phyloP scores from a whole-genome alignment of 2,329 filamentous ascomycete genomes.

The Pochonia chlamydosporia region DNA sequence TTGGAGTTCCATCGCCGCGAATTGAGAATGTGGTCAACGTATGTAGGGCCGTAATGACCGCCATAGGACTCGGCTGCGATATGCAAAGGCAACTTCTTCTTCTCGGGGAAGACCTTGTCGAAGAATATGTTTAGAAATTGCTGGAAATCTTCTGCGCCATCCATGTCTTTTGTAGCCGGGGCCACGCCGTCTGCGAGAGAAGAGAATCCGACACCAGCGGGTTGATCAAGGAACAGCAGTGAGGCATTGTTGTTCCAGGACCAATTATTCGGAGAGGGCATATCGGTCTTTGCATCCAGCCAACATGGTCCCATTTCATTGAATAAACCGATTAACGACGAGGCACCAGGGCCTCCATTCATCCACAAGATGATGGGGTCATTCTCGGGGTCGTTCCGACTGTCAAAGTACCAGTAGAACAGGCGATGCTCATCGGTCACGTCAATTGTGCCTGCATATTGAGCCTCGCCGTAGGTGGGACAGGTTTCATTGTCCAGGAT shows the following conservation, averaged over 20 bases:
- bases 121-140: slow-evolving; percentile 42
- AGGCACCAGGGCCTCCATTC: slow-evolving; percentile 18
- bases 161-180: slow-evolving; percentile 31
- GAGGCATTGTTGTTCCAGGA: slow-evolving; percentile 18
- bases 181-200: slow-evolving; percentile 22
- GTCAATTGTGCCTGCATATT: slow-evolving; percentile 16
- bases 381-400: slow-evolving; percentile 16
- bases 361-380: slow-evolving; percentile 43
- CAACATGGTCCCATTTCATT: slow-evolving; percentile 13
- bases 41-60: slow-evolving; percentile 31
- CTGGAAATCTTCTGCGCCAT: slow-evolving; percentile 41
- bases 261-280: slow-evolving; percentile 10
- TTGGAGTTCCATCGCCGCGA: slow-evolving; percentile 7
- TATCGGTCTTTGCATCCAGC: slow-evolving; percentile 5
- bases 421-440: slow-evolving; percentile 12
- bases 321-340: slow-evolving; percentile 12
- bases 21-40: slow-evolving; percentile 12
- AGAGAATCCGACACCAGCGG: slow-evolving; percentile 55
- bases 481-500: slow-evolving; percentile 10
- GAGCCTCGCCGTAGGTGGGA: slow-evolving; percentile 11
- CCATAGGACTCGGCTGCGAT: slow-evolving; percentile 37
- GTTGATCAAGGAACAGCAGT: slow-evolving; percentile 41
- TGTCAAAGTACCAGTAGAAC: slow-evolving; percentile 22
- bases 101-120: slow-evolving; percentile 34
- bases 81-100: slow-evolving; percentile 31